Percentiles rank a stretch among this genome's conserved stretches.
phyloP scores from a whole-genome alignment of 1,284 basidiomycete species.

The Pterulicium gracile region DNA sequence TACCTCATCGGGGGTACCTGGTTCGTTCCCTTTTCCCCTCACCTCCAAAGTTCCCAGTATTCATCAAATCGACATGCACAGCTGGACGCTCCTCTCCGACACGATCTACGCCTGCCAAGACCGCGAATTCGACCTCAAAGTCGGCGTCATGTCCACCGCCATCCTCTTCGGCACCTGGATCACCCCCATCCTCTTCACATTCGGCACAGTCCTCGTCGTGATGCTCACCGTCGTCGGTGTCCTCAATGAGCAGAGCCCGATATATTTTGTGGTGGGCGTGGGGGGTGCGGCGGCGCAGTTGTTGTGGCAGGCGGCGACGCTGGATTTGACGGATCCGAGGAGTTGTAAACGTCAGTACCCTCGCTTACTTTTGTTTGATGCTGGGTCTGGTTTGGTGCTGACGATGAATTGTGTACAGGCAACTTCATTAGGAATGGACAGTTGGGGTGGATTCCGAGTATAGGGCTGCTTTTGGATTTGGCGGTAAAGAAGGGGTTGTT shows the following conservation, averaged over 20 bases:
- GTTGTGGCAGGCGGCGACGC: not conserved
- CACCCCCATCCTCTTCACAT: not conserved
- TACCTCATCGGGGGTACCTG: not conserved
- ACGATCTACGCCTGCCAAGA: slow-evolving; percentile 1
- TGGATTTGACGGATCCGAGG: not conserved
- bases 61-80: not conserved
- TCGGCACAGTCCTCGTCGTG: not conserved
- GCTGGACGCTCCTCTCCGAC: slow-evolving; percentile 1
- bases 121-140: not conserved
- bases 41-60: not conserved
- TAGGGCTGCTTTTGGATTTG: not conserved
- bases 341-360: not conserved
- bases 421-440: not conserved
- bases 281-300: not conserved
- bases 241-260: not conserved
- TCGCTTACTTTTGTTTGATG: too few species aligned
- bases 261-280: not conserved
- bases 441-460: not conserved
- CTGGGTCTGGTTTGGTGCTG: too few species aligned
- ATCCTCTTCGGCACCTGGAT: not conserved
- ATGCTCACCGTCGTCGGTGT: not conserved
- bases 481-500: not conserved
- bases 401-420: too few species aligned
- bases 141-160: not conserved
- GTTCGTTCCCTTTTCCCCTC: not conserved